Base-by-base conservation (phyloP, 1,139 yeast genomes). In the Pichia cactophila region DNA sequence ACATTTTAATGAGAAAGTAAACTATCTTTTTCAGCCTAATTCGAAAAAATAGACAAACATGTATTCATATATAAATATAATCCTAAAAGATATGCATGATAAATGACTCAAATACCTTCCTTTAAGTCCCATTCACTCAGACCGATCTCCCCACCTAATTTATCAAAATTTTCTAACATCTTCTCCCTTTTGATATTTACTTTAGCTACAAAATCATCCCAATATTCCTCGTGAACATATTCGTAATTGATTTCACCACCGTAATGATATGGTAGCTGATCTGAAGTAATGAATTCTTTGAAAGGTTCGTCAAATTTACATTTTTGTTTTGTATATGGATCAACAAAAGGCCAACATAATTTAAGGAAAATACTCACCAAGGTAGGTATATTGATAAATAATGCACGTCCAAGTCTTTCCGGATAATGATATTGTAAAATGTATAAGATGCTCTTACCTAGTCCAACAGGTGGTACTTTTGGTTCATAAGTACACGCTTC, bases 401-500 rank as follows among this genome's bases (percentile, higher is more conserved):
- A 64, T 1, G 83, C 83, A 52, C 74, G 65, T 2, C 84, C 84
- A 51, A 79, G 69, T 58, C 83, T 66, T 59, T 79, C 84, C 1
- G 84, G 84, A 58, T 79, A 79, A 59, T 79, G 83, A 47, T 67
- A 67, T 49, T 78, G 94, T 57, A 85, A 70, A 57, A 84, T 83
- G 61, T 81, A 82, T 56, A 85, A 69, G 17, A 84, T 88, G 59
- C 83, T 85, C 65, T 84, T 80, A 26, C 89, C 88, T 23, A 78
- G 82, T 35, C 84, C 77, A 36, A 90, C 77, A 2, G 96, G 84
- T 1, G 98, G 98, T 52, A 88, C 78, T 65, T 84, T 87, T 44
- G 77, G 68, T 29, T 74, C 74, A 44, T 69, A 75, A 60, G 68
- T 80, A 64, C 68, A 78, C 47, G 66, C 74, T 56, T 73, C 80